Percentiles rank a stretch among this genome's conserved stretches.
These are phyloP conservation scores for Miscanthus lutarioriparius DNA, from an alignment of 176 grass and related monocot genomes.

Conservation along the genomic window DNA sequence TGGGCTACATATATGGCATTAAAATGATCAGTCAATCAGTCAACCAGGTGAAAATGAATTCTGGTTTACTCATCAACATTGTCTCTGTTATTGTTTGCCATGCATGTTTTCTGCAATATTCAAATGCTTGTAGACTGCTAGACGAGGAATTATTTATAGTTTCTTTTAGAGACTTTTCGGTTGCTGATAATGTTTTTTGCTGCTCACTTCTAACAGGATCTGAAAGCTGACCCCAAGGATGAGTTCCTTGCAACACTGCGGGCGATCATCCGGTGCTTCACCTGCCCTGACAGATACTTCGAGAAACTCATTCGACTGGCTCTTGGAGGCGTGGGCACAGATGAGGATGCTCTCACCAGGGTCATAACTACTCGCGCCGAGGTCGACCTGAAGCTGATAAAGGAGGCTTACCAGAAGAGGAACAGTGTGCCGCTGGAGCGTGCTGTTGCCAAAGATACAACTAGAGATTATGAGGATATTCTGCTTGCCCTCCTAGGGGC, in stretches of 20 bases:
- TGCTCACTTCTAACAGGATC: conserved; percentile 42
- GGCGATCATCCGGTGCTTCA: conserved; percentile 70
- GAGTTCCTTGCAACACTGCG: conserved; percentile 69
- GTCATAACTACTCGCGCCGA: conserved; percentile 71
- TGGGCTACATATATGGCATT: background rate
- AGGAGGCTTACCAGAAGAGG: conserved; percentile 77
- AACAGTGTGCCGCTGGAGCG: conserved; percentile 72
- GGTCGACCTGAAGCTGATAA: conserved; percentile 74
- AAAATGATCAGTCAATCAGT: background rate
- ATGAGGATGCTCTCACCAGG: conserved; percentile 78
- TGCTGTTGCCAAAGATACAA: conserved; percentile 72
- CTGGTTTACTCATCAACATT: background rate
- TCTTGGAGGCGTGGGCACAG: conserved; percentile 66
- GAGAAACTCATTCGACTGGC: conserved; percentile 66
- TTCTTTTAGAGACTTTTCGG: background rate
- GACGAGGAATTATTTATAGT: background rate
- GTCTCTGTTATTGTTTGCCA: background rate
- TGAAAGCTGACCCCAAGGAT: conserved; percentile 80
- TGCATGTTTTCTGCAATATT: background rate
- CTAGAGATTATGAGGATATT: conserved; percentile 72
- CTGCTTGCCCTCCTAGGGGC: conserved; percentile 72
- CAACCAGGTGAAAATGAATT: background rate
- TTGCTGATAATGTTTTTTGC: background rate
- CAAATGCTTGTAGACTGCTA: background rate
- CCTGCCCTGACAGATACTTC: conserved; percentile 78